A percentile compares a stretch with the other conserved stretches of the same genome.
Evolutionary conservation across 2,329 filamentous ascomycete genomes (phyloP).

Genomic region (Penicillium crustosum): DNA sequence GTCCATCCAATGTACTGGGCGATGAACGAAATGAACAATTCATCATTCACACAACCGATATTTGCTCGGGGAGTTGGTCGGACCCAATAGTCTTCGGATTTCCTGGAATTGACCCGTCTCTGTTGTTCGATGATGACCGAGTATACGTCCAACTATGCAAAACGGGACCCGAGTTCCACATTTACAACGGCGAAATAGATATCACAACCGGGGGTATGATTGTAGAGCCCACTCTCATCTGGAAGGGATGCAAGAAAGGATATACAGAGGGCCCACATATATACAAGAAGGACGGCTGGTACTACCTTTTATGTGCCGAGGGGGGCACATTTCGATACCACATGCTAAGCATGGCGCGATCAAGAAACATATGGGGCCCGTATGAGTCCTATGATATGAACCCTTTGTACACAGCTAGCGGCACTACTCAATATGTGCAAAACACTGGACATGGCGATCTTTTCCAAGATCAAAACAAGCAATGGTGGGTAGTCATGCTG

Average conservation of each 20-base stretch:
- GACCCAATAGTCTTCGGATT: constrained; percentile 43
- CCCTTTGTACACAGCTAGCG: constrained; percentile 43
- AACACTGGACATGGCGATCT: constrained; percentile 59
- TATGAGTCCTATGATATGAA: constrained; percentile 44
- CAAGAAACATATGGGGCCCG: constrained; percentile 35
- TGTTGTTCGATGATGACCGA: constrained; percentile 42
- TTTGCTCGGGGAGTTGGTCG: constrained; percentile 48
- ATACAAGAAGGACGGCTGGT: constrained; percentile 32
- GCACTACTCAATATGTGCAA: constrained; percentile 47
- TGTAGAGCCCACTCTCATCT: constrained; percentile 7
- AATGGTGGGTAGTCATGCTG: constrained; percentile 56
- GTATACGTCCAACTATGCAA: constrained; percentile 32
- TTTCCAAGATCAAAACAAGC: constrained; percentile 52
- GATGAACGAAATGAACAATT: constrained; percentile 27
- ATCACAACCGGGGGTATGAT: constrained; percentile 6
- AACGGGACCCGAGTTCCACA: constrained; percentile 4
- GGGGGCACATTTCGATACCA: constrained; percentile 32
- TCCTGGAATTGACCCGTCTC: constrained; percentile 45
- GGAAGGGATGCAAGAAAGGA: constrained; percentile 7
- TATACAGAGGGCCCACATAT: constrained; percentile 32
- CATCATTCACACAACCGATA: constrained; percentile 44
- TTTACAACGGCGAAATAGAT: constrained; percentile 15
- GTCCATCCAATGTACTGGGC: constrained; percentile 15
- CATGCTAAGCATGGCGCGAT: constrained; percentile 32
- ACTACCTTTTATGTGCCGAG: constrained; percentile 32